Evolutionary conservation across 768 basidiomycete genomes (phyloP).

Genomic region (Hygrocybe punicea): DNA sequence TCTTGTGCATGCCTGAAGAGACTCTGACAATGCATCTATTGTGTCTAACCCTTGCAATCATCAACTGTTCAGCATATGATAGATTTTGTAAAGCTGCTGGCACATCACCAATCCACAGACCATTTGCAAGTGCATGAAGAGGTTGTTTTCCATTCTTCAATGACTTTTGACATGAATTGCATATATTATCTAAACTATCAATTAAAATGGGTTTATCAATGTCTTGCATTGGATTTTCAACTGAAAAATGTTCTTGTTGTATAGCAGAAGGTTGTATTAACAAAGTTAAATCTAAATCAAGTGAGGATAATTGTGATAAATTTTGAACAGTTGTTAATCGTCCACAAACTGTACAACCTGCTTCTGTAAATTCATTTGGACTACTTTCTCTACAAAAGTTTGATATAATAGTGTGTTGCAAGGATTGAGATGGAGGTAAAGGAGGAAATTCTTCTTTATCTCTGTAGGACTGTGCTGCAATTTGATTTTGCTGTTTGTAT

Average conservation of each 20-base stretch:
- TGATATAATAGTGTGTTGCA: background rate
- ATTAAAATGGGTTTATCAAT: background rate
- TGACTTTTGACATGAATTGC: conserved; percentile 20
- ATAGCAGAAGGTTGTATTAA: background rate
- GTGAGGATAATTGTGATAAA: background rate
- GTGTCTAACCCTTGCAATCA: conserved; percentile 25
- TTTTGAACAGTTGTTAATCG: background rate
- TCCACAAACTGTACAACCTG: background rate
- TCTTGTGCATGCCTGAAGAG: conserved; percentile 27
- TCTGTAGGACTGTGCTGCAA: background rate
- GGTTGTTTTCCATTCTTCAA: conserved; percentile 28
- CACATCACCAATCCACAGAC: conserved; percentile 31
- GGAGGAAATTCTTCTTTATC: background rate
- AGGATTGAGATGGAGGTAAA: background rate
- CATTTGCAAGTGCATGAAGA: conserved; percentile 8
- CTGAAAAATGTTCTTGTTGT: background rate
- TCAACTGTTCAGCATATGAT: conserved; percentile 29
- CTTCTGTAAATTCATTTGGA: background rate
- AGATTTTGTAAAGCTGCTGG: conserved; percentile 27
- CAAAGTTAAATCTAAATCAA: background rate
- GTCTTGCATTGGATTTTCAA: background rate
- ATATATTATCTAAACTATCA: background rate
- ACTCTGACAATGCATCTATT: conserved; percentile 32
- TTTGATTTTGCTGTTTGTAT: background rate
- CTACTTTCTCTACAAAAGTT: background rate